These are phyloP conservation scores for Entomortierella beljakovae DNA, from an alignment of 192 early-diverging fungal species.

Conservation along the genomic window DNA sequence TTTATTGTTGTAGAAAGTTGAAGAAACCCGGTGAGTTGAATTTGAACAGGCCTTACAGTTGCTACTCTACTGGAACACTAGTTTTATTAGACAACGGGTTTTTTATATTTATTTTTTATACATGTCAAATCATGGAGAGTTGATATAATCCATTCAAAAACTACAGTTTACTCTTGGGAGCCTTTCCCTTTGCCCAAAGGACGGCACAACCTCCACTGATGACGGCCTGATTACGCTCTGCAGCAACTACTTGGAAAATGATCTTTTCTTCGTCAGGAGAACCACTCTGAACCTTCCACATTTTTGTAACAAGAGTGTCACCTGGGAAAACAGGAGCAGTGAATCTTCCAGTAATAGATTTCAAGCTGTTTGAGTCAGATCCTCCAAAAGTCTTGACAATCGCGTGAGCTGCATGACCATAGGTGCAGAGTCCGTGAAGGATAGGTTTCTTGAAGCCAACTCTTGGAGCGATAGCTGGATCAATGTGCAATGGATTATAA, in stretches of 20 bases:
- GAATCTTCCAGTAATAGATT: conserved; percentile 74
- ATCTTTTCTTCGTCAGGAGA: conserved; percentile 58
- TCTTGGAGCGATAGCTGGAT: conserved; percentile 70
- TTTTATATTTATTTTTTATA: too few relatives aligned
- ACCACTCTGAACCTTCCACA: conserved; percentile 74
- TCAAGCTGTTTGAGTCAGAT: conserved; percentile 67
- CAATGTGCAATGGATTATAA: conserved; percentile 83
- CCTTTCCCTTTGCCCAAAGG: conserved; percentile 40
- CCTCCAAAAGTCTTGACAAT: conserved; percentile 64
- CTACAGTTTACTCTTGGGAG: conserved; percentile 46
- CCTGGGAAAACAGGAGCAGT: conserved; percentile 80
- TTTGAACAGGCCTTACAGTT: too few relatives aligned
- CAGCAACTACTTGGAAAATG: conserved; percentile 68
- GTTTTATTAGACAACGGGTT: too few relatives aligned
- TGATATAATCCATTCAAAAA: not conserved
- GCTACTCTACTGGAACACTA: too few relatives aligned
- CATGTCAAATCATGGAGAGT: too few relatives aligned
- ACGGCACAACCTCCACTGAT: conserved; percentile 69
- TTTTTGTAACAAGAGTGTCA: conserved; percentile 72
- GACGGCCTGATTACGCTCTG: conserved; percentile 69
- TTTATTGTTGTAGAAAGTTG: too few relatives aligned
- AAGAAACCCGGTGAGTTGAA: too few relatives aligned
- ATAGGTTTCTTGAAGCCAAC: conserved; percentile 81
- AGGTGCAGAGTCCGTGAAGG: conserved; percentile 77
- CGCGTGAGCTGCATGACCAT: conserved; percentile 69